These are phyloP conservation scores for Lojkania enalia DNA, from an alignment of 2,329 filamentous ascomycete genomes.

Conservation along the genomic window DNA sequence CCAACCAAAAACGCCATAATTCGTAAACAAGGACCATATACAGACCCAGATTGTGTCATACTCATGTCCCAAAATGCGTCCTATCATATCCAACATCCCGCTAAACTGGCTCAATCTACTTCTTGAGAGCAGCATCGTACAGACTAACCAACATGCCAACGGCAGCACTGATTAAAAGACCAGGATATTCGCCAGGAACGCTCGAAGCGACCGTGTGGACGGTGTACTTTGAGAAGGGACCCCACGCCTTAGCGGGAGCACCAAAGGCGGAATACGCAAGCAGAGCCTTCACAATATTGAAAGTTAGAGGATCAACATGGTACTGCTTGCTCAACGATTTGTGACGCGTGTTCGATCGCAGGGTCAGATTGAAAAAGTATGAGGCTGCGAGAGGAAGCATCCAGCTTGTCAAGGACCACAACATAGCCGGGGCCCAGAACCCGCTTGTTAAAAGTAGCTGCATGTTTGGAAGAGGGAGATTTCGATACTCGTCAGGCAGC, in stretches of 20 bases:
- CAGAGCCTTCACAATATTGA: slow-evolving; percentile 85
- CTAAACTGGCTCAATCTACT: slow-evolving; percentile 20
- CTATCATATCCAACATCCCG: not conserved
- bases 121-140: slow-evolving; percentile 77
- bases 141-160: slow-evolving; percentile 71
- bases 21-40: slow-evolving; percentile 1
- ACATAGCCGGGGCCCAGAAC: slow-evolving; percentile 81
- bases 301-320: slow-evolving; percentile 80
- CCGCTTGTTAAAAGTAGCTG: slow-evolving; percentile 73
- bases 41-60: not conserved
- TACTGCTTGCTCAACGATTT: slow-evolving; percentile 55
- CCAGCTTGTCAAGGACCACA: slow-evolving; percentile 76
- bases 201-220: slow-evolving; percentile 67
- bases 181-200: slow-evolving; percentile 72
- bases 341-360: slow-evolving; percentile 55
- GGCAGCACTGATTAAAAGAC: slow-evolving; percentile 68
- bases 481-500: slow-evolving; percentile 58
- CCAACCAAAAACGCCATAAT: not conserved
- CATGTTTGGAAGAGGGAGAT: slow-evolving; percentile 75
- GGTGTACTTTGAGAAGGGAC: slow-evolving; percentile 62
- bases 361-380: slow-evolving; percentile 89
- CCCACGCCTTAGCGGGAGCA: slow-evolving; percentile 39
- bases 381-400: slow-evolving; percentile 71
- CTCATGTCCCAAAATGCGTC: not conserved
- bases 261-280: slow-evolving; percentile 80